Evolutionary conservation across 1,284 basidiomycete species (phyloP), one percentile per base, ranked within the genome.

Genomic region (Boletus sp.): DNA sequence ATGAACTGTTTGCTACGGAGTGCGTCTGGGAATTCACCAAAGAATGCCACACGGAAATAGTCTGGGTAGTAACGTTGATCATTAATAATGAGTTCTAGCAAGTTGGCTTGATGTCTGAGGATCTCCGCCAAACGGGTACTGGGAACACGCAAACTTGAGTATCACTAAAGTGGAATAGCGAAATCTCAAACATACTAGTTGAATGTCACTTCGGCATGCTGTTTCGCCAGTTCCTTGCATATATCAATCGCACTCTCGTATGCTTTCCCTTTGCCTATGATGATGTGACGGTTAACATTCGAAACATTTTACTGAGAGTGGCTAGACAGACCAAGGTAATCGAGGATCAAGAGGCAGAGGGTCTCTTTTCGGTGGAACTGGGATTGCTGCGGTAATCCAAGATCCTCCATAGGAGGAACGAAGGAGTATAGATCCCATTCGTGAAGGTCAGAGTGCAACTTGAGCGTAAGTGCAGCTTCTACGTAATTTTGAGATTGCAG

Each of bases 361-460:
- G 90, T 91, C 68, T 98, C 95, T 65, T 96, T 97, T 41, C 95
- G 81, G 48, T 91, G 89, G 69, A 97, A 98, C 46, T 92, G 87
- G 1, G 89, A 94, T 65, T 99, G 95, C 30, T 91, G 85, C 1
- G 94, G 94, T 41, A 98, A 71, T 14, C 84, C 83, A 25, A 97
- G 78, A 51, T 91, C 90, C 60, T 84, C 82, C 82, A 94, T 91
- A 3, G 88, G 86, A 5, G 88, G 82, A 26, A 93, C 81, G 54
- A 91, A 86, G 0, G 82, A 76, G 51, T 82, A 82, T 16, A 86
- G 70, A 64, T 86, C 82, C 94, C 95, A 99, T 40, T 88, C 81
- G 61, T 96, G 91, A 4, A 96, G 75, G 64, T 98, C 93, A 23
- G 95, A 91, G 65, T 98, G 94, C 29, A 98, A 68, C 66, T 92